Conservation (phyloP, 1,284 basidiomycete species). For the Trichosporon sp. region DNA sequence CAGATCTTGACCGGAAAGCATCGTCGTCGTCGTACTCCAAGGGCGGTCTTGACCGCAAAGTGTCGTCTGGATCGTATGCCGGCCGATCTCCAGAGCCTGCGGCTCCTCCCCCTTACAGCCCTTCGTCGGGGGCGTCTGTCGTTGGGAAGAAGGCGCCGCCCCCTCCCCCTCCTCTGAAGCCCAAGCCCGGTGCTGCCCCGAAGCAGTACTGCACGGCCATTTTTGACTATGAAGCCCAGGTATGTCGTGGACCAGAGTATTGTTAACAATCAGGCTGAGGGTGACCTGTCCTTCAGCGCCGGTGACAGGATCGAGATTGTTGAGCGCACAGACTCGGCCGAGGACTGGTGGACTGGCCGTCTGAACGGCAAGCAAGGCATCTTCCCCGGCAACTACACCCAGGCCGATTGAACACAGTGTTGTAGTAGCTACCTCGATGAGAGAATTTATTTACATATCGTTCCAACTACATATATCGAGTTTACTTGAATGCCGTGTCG, state of each 20-base stretch:
- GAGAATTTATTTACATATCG: too few species aligned
- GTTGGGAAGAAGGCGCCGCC: slow-evolving; percentile 76
- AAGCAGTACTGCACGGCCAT: slow-evolving; percentile 84
- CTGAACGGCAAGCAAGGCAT: slow-evolving; percentile 83
- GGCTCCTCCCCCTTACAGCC: slow-evolving; percentile 56
- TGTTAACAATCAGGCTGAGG: slow-evolving; percentile 68
- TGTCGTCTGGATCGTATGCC: slow-evolving; percentile 53
- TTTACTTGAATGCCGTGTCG: slow-evolving; percentile 10
- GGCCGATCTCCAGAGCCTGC: slow-evolving; percentile 34
- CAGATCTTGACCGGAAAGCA: slow-evolving; percentile 51
- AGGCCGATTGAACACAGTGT: slow-evolving; percentile 38
- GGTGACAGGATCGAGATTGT: slow-evolving; percentile 95
- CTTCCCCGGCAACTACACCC: slow-evolving; percentile 75
- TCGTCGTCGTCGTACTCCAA: slow-evolving; percentile 23
- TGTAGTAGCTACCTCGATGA: background rate
- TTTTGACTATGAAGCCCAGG: slow-evolving; percentile 91
- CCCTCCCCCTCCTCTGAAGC: slow-evolving; percentile 76
- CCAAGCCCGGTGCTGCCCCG: slow-evolving; percentile 67
- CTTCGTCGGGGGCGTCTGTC: slow-evolving; percentile 13
- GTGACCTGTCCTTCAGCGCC: slow-evolving; percentile 85
- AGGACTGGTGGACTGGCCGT: slow-evolving; percentile 98
- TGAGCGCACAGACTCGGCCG: slow-evolving; percentile 76
- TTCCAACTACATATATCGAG: too few species aligned
- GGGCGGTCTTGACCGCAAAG: slow-evolving; percentile 53
- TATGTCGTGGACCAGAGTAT: slow-evolving; percentile 36